Base-by-base conservation (phyloP, 2,329 filamentous ascomycete genomes). In the Stachybotrys chartarum region DNA sequence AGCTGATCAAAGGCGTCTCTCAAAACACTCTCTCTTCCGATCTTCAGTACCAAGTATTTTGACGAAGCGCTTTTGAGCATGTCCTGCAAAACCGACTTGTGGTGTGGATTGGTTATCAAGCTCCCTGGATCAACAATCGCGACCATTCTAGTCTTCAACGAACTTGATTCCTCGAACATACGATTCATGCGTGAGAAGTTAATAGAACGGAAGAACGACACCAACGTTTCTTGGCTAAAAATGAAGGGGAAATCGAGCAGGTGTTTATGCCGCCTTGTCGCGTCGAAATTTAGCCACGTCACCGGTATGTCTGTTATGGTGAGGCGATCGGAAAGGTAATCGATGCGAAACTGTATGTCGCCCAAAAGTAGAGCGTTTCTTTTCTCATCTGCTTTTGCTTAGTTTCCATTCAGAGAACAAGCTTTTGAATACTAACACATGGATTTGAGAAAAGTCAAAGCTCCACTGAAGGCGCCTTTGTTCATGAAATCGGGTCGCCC, bases 111-210 rank as follows among this genome's bases (percentile, higher is more conserved):
- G 2, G 76, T 78, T 16, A 84, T 78, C 1, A 86, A 68, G 51
- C 77, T 82, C 24, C 78, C 77, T 3, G 77, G 76, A 16, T 78
- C 74, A 12, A 83, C 75, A 8, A 83, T 80, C 1, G 77, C 76
- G n/a, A 76, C 75, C 63, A 86, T 82, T 16, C 81, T 75, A 39
- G 75, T 78, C 59, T 78, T 77, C 0, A 83, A 69, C 0, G 81
- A 83, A 57, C 75, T 81, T 0, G 88, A 84, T 59, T 85, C 81
- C 64, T 94, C 88, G 63, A 86, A 91, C 16, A 87, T 82, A 56
- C 85, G 83, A 61, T 86, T 90, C 93, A 97, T 97, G 16, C 82
- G 81, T 0, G 89, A 84, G 64, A 94, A 91, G 66, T 96, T 97
- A 64, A 96, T 86, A 5, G 90, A 84, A 17, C 93, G 86, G 68